These are phyloP conservation scores for Cladophialophora exuberans DNA, from an alignment of 2,329 filamentous ascomycete genomes.

Conservation along the genomic window DNA sequence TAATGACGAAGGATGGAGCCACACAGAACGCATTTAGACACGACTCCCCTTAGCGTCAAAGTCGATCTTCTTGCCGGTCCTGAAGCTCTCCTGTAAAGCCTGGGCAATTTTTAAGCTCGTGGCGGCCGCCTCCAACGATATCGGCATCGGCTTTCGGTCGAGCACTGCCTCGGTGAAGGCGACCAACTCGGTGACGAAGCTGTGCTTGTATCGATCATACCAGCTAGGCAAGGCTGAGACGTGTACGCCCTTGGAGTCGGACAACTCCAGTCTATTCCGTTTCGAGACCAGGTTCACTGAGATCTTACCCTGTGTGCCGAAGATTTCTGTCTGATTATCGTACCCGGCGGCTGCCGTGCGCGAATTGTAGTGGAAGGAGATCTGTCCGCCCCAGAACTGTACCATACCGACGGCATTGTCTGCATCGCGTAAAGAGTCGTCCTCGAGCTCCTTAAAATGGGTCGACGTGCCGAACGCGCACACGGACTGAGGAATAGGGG, in stretches of 20 bases:
- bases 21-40: no score
- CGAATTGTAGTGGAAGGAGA: slow-evolving; percentile 50
- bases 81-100: slow-evolving; percentile 25
- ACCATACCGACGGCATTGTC: slow-evolving; percentile 51
- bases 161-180: slow-evolving; percentile 31
- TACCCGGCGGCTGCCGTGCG: slow-evolving; percentile 42
- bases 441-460: slow-evolving; percentile 42
- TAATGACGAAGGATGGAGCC: no score
- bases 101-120: slow-evolving; percentile 18
- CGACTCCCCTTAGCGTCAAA: slow-evolving; percentile 18
- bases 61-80: slow-evolving; percentile 16
- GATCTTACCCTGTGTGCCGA: slow-evolving; percentile 45
- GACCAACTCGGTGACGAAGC: slow-evolving; percentile 36
- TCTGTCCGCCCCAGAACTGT: slow-evolving; percentile 49
- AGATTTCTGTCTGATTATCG: slow-evolving; percentile 49
- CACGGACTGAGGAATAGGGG: slow-evolving; percentile 38
- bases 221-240: slow-evolving; percentile 33
- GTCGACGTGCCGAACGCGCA: slow-evolving; percentile 42
- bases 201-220: slow-evolving; percentile 35
- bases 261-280: slow-evolving; percentile 34
- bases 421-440: slow-evolving; percentile 39
- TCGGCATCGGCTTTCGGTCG: slow-evolving; percentile 16
- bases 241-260: slow-evolving; percentile 32
- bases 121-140: slow-evolving; percentile 16
- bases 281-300: slow-evolving; percentile 40